These are phyloP conservation scores for Trichoderma polysporum DNA, from an alignment of 2,329 filamentous ascomycete genomes.

Conservation along the genomic window DNA sequence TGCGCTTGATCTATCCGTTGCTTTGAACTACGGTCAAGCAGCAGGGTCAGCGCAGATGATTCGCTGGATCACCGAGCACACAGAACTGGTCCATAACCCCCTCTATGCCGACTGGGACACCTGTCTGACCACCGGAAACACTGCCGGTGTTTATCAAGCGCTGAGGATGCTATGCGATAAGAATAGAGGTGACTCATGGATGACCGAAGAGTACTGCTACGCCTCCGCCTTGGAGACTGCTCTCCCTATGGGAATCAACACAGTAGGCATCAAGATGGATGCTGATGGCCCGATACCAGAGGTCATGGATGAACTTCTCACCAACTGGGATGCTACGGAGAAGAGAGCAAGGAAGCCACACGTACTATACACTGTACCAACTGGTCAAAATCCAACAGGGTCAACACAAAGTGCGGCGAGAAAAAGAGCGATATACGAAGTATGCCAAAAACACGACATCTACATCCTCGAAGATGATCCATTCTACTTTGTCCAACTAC, in stretches of 20 bases:
- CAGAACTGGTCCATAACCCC: conserved; percentile 70
- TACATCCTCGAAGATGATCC: conserved; percentile 84
- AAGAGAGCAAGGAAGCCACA: conserved; percentile 42
- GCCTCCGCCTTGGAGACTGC: neutral
- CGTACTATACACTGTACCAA: conserved; percentile 58
- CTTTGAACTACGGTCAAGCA: conserved; percentile 74
- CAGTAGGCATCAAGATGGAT: conserved; percentile 65
- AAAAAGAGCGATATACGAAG: conserved; percentile 66
- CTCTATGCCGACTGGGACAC: conserved; percentile 73
- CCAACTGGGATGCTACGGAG: conserved; percentile 57
- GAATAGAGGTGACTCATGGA: conserved; percentile 49
- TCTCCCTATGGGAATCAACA: neutral
- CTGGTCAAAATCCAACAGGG: conserved; percentile 82
- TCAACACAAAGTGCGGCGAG: conserved; percentile 67
- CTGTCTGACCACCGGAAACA: conserved; percentile 65
- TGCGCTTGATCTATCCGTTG: conserved; percentile 42
- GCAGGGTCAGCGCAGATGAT: conserved; percentile 69
- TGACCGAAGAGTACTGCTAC: conserved; percentile 30
- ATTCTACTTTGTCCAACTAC: conserved; percentile 87
- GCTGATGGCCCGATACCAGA: conserved; percentile 62
- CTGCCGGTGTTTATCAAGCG: conserved; percentile 65
- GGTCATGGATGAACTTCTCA: conserved; percentile 61
- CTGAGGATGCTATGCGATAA: conserved; percentile 65
- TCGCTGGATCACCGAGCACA: conserved; percentile 72
- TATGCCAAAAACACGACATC: conserved; percentile 74